These are phyloP conservation scores for Barnettozyma vustinii DNA, from an alignment of 805 yeast genomes.

Conservation along the genomic window DNA sequence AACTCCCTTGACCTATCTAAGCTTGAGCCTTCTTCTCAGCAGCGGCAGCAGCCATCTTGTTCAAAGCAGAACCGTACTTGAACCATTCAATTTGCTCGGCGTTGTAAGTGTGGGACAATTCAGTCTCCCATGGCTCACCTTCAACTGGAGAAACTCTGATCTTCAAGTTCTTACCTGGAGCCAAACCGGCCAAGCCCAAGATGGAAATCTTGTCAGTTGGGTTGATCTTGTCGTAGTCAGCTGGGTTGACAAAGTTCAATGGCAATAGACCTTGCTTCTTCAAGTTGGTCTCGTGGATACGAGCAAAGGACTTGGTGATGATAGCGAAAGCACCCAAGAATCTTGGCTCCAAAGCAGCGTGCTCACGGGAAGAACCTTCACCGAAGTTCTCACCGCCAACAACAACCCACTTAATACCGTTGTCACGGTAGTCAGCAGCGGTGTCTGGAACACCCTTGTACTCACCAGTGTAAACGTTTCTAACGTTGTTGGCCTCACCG, in stretches of 20 bases:
- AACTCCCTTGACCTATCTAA: neutral
- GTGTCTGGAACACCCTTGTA: conserved; percentile 96
- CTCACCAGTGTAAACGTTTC: conserved; percentile 87
- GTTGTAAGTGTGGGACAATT: conserved; percentile 95
- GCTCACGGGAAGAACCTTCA: conserved; percentile 99
- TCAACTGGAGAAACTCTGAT: conserved; percentile 68
- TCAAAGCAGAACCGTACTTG: conserved; percentile 98
- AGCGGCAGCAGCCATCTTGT: conserved; percentile 69
- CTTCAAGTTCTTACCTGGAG: conserved; percentile 89
- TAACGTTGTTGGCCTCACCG: conserved; percentile 86
- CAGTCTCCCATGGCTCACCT: conserved; percentile 83
- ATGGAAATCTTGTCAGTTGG: conserved; percentile 88
- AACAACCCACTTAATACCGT: conserved; percentile 93
- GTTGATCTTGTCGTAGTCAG: conserved; percentile 90
- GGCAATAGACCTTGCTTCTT: conserved; percentile 99
- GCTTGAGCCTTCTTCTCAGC: conserved; percentile 9
- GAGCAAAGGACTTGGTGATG: conserved; percentile 95
- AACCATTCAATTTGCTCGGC: conserved; percentile 97
- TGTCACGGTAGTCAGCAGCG: conserved; percentile 90
- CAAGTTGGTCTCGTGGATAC: conserved; percentile 99
- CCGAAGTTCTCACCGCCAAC: conserved; percentile 98
- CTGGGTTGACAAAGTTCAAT: conserved; percentile 84
- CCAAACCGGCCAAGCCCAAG: conserved; percentile 72
- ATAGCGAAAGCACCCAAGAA: conserved; percentile 97
- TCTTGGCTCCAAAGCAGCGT: conserved; percentile 99